Conservation (phyloP, 2,329 filamentous ascomycete species). For the Monosporascus ibericus region DNA sequence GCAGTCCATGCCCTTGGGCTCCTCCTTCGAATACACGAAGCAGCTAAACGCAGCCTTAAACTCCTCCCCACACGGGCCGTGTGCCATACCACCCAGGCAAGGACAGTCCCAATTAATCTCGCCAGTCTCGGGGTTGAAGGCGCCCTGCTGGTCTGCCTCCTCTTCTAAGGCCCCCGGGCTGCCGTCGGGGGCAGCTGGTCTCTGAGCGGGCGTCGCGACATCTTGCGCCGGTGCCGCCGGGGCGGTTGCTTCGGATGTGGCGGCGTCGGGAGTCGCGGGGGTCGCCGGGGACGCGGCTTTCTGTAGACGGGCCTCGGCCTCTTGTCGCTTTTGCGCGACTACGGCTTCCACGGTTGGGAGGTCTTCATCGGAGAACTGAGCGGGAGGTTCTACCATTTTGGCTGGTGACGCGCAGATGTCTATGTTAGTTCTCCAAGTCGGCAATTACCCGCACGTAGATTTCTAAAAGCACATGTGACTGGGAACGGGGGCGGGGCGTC, state of each 20-base stretch:
- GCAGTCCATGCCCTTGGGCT: constrained; percentile 96
- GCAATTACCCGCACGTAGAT: background rate
- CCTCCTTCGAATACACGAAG: constrained; percentile 91
- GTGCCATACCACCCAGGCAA: constrained; percentile 92
- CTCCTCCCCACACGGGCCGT: constrained; percentile 91
- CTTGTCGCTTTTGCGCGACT: constrained; percentile 55
- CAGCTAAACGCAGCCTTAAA: constrained; percentile 97
- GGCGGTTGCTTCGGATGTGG: constrained; percentile 14
- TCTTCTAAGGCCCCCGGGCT: constrained; percentile 59
- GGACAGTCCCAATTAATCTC: constrained; percentile 99
- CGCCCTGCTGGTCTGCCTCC: constrained; percentile 80
- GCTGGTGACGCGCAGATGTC: constrained; percentile 3
- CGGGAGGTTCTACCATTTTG: constrained; percentile 34
- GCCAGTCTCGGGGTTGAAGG: constrained; percentile 96
- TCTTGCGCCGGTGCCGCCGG: constrained; percentile 20
- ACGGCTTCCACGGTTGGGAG: constrained; percentile 62
- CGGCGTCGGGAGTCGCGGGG: constrained; percentile 13
- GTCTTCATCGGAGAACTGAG: constrained; percentile 50
- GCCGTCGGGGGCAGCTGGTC: constrained; percentile 11
- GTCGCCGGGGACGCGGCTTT: constrained; percentile 25
- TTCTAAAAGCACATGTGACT: background rate
- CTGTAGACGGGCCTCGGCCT: constrained; percentile 31
- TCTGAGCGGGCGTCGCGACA: constrained; percentile 13
- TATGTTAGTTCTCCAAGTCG: too few species aligned
- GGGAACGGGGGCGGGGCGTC: constrained; percentile 3